Conservation (phyloP, 345 rosid species). For the Eucalyptus paniculata region DNA sequence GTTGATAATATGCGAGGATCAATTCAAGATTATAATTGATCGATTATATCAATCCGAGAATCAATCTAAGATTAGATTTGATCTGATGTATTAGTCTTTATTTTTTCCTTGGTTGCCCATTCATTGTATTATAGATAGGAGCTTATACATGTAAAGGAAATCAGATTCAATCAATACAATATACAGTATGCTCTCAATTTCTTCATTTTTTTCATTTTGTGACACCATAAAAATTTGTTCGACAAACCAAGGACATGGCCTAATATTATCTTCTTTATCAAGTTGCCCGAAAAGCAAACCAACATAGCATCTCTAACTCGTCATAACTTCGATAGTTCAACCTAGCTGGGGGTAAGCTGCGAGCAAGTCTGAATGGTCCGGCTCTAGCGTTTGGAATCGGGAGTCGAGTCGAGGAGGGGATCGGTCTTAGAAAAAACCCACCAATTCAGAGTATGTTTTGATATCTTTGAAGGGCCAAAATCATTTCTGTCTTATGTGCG, state of each 20-base stretch:
- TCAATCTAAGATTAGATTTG: background rate
- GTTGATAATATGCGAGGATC: no score
- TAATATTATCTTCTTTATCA: background rate
- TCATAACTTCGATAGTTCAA: background rate
- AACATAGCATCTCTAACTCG: background rate
- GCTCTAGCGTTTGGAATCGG: no score
- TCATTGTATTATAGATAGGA: background rate
- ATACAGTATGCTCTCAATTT: background rate
- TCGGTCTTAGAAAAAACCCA: no score
- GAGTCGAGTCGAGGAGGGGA: no score
- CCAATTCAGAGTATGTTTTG: background rate
- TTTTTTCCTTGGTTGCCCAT: background rate
- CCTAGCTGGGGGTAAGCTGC: background rate
- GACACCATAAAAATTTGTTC: background rate
- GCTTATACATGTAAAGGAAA: background rate
- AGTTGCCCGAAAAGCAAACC: background rate
- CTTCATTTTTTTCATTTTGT: background rate
- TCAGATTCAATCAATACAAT: background rate
- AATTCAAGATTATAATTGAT: background rate
- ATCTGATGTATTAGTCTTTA: background rate
- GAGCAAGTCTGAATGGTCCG: background rate
- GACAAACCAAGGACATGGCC: background rate
- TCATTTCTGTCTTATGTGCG: background rate
- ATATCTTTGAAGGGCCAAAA: background rate
- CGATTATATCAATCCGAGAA: fast-evolving